Evolutionary conservation across 1,139 yeast genomes (phyloP).

Genomic region (Suhomyces wounanorum): DNA sequence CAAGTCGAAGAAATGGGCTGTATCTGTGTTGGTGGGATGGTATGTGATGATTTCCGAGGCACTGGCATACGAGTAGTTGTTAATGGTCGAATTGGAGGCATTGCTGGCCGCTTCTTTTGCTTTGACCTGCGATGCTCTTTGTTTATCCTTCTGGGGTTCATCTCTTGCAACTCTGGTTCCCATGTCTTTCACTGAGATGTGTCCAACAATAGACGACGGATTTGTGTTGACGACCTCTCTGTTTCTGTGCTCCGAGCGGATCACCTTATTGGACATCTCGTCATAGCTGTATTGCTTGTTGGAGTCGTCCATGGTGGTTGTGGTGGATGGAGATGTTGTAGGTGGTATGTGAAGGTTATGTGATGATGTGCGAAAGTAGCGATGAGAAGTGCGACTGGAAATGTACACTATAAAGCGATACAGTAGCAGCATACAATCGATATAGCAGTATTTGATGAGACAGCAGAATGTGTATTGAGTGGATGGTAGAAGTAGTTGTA

Average conservation of each 20-base stretch:
- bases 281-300: constrained; percentile 46
- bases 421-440: too few species aligned
- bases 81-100: constrained; percentile 12
- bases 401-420: too few species aligned
- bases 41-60: constrained; percentile 26
- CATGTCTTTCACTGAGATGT: constrained; percentile 64
- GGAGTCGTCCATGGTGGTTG: constrained; percentile 8
- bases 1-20: constrained; percentile 31
- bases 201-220: constrained; percentile 74
- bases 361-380: constrained; percentile 1
- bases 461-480: too few species aligned
- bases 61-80: constrained; percentile 20
- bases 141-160: constrained; percentile 2
- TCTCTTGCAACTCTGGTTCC: constrained; percentile 49
- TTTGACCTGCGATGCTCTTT: constrained; percentile 15
- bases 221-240: constrained; percentile 47
- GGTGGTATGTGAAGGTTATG: not conserved
- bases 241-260: constrained; percentile 54
- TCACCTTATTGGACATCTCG: constrained; percentile 77
- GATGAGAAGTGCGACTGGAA: not conserved
- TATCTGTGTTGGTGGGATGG: constrained; percentile 28
- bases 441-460: too few species aligned
- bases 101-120: constrained; percentile 9
- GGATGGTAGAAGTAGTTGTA: too few species aligned
- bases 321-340: not conserved